Evolutionary conservation across 441 rosid species (phyloP), one percentile per base, ranked within the genome.

Genomic region (Euphorbia corollata): DNA sequence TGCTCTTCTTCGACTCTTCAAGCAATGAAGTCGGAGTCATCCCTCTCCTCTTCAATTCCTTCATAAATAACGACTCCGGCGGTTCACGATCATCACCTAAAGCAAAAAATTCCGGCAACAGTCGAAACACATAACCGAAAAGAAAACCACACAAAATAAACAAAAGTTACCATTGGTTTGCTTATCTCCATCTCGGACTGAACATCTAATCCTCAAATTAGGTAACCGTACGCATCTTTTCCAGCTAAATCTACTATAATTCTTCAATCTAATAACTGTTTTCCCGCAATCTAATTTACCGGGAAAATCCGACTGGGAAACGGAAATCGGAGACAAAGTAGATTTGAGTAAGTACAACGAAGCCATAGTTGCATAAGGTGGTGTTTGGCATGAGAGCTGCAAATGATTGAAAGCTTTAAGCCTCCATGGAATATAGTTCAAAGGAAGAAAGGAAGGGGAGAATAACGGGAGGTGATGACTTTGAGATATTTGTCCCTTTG

Each of bases 31-130:
- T 80, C 38, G 97, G 96, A 62, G 82, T 86, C 97, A 94, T 89
- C 20, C 97, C 97, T 80, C 99, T 81, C 77, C 86, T 86, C 82
- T 82, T 89, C 70, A 94, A 67, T 64, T 94, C 99, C 84, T 94
- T 94, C 94, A 91, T 83, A 68, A 94, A 94, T 70, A 89, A 80
- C 2, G 97, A 94, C 60, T 94, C 99, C 5, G 99, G 92, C 39
- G 94, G 94, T 69, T 89, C 99, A 27, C 32, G 32, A 4, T 27
- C 32, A 63, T 91, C 97, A 39, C 92, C 98, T 94, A 64, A 16
- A 43, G 57, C 30, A 67, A 57, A 39, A 63, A 16, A 22, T 27
- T 27, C 32, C 32, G 56, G 57, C 23, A 65, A 8, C 20, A 51
- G 11, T 51, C 11, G 23, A 19, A 53, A 54, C 27, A 22, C 27